phyloP scores from a whole-genome alignment of 2,329 filamentous ascomycete species.

The Geosmithia morbida region DNA sequence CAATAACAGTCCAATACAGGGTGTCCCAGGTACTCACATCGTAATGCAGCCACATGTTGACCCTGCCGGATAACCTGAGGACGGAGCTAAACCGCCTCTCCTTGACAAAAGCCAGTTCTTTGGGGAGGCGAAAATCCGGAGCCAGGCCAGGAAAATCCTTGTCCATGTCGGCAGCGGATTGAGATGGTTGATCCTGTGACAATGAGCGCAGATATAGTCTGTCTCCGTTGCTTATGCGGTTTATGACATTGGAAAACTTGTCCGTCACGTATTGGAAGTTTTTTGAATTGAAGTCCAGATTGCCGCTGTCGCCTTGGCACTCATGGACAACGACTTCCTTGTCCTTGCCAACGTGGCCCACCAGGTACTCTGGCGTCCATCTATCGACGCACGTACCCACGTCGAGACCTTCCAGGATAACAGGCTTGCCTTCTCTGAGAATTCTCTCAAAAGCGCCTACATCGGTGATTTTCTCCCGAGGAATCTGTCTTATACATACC shows the following conservation, averaged over 20 bases:
- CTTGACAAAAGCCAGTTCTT: slow-evolving; percentile 39
- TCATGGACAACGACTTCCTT: slow-evolving; percentile 63
- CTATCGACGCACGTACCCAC: slow-evolving; percentile 51
- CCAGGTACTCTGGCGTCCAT: slow-evolving; percentile 60
- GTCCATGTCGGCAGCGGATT: slow-evolving; percentile 53
- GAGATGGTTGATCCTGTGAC: slow-evolving; percentile 52
- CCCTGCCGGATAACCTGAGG: slow-evolving; percentile 62
- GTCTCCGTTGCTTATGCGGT: slow-evolving; percentile 35
- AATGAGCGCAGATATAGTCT: slow-evolving; percentile 67
- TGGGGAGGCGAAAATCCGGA: slow-evolving; percentile 55
- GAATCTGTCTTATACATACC: slow-evolving; percentile 21
- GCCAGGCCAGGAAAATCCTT: slow-evolving; percentile 59
- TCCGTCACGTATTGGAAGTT: slow-evolving; percentile 68
- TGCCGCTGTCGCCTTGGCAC: slow-evolving; percentile 32
- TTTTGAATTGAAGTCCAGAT: slow-evolving; percentile 71
- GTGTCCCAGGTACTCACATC: slow-evolving; percentile 38
- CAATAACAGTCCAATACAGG: not conserved
- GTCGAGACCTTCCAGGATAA: slow-evolving; percentile 47
- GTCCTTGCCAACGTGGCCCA: slow-evolving; percentile 41
- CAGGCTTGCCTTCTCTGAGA: slow-evolving; percentile 37
- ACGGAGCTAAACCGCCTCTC: slow-evolving; percentile 65
- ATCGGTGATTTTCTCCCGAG: slow-evolving; percentile 35
- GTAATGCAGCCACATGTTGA: slow-evolving; percentile 85
- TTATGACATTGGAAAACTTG: slow-evolving; percentile 51
- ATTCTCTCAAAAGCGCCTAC: slow-evolving; percentile 44